A percentile compares a stretch with the other conserved stretches of the same genome.
Evolutionary conservation across 208 protist species (phyloP).

Genomic region (Wallacemonas sp.): DNA sequence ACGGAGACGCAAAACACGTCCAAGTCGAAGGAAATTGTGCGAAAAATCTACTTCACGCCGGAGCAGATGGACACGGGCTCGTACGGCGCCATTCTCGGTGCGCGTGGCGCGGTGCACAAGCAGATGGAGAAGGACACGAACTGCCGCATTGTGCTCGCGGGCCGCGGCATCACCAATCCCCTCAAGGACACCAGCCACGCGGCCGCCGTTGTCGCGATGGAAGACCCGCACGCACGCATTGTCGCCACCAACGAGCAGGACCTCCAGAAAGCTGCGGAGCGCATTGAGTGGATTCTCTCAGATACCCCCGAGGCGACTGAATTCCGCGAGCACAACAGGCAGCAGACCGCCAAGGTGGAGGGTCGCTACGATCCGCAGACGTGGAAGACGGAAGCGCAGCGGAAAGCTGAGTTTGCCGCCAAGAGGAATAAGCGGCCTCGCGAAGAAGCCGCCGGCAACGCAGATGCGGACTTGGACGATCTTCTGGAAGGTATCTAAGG

Average conservation of each 20-base stretch:
- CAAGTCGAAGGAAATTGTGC: conserved; percentile 76
- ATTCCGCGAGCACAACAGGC: conserved; percentile 90
- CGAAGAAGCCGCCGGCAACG: conserved; percentile 36
- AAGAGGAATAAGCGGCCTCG: conserved; percentile 44
- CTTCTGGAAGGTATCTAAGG: conserved; percentile 76
- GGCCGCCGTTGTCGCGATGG: conserved; percentile 66
- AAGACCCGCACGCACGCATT: conserved; percentile 91
- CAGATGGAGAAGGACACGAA: conserved; percentile 85
- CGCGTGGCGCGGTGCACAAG: conserved; percentile 87
- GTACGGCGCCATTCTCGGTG: conserved; percentile 90
- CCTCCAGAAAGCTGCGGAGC: conserved; percentile 82
- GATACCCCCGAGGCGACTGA: conserved; percentile 88
- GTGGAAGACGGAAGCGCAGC: conserved; percentile 74
- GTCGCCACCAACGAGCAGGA: conserved; percentile 87
- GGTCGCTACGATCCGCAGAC: conserved; percentile 89
- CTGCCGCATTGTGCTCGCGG: conserved; percentile 90
- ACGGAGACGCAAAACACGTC: conserved; percentile 52
- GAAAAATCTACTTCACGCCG: conserved; percentile 86
- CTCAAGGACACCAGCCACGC: conserved; percentile 85
- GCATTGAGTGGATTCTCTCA: conserved; percentile 93
- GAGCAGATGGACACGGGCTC: conserved; percentile 88
- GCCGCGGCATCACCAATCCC: conserved; percentile 91
- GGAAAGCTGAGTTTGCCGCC: conserved; percentile 16
- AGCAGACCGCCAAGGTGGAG: conserved; percentile 88
- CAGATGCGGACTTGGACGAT: conserved; percentile 74